phyloP scores from a whole-genome alignment of 2,329 filamentous ascomycete species.

The Colletotrichum chlorophyti region DNA sequence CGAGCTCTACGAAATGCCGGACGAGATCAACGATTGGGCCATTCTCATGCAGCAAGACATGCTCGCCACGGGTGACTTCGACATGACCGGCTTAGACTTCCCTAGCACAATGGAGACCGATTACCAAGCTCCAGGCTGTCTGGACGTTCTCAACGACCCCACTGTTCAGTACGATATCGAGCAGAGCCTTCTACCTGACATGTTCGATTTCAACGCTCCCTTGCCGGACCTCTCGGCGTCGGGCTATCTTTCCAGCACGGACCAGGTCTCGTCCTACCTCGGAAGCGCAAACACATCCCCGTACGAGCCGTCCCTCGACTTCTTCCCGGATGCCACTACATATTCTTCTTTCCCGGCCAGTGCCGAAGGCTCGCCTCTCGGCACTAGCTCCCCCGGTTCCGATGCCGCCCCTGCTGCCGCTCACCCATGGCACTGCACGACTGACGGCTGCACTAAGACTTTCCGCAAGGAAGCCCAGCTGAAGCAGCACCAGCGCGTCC shows the following conservation, averaged over 20 bases:
- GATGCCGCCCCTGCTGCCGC: constrained; percentile 2
- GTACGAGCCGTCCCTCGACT: constrained; percentile 18
- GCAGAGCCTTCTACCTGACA: constrained; percentile 7
- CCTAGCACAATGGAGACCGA: not conserved
- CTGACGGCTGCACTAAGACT: constrained; percentile 28
- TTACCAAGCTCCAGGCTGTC: not conserved
- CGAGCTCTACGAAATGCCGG: constrained; percentile 19
- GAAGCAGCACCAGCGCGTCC: constrained; percentile 32
- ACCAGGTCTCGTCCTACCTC: constrained; percentile 20
- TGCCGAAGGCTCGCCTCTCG: constrained; percentile 10
- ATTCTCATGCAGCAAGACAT: constrained; percentile 23
- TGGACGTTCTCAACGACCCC: constrained; percentile 20
- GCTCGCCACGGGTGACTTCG: constrained; percentile 14
- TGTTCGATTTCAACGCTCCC: constrained; percentile 19
- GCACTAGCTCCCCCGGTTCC: constrained; percentile 3
- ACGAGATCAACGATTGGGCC: constrained; percentile 18
- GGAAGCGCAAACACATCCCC: constrained; percentile 24
- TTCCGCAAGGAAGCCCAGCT: constrained; percentile 30
- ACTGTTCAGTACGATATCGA: constrained; percentile 13
- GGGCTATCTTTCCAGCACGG: constrained; percentile 16
- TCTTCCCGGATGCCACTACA: constrained; percentile 7
- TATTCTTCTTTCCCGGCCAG: not conserved
- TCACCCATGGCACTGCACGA: constrained; percentile 19
- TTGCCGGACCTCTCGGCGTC: constrained; percentile 20
- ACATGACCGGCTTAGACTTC: constrained; percentile 1